Evolutionary conservation across 352 stramenopile genomes (phyloP), one percentile per base, ranked within the genome.

Genomic region (Stramenopiles sp.): DNA sequence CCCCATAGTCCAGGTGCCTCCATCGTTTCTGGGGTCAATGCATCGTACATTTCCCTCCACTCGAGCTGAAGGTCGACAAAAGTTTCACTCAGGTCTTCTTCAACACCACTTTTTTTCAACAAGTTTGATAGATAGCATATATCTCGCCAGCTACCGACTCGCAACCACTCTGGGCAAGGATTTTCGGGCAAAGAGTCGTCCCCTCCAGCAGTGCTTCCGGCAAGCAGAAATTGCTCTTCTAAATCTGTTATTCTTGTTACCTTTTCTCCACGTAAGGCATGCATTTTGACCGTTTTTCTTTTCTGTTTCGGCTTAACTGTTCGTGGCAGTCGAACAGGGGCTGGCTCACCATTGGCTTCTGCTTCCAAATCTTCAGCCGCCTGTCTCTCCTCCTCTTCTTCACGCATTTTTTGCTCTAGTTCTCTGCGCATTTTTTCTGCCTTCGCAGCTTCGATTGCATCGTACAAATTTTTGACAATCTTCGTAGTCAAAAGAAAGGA

Each of bases 401-500:
- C n/a, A n/a, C n/a, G n/a, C n/a, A n/a, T n/a, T n/a, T n/a, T n/a
- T n/a, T 18, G 30, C 30, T 37, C 68, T 73, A 18, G 68, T 68
- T 73, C 48, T 32, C 30, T 12, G n/a, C 12, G 68, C 12, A 18
- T n/a, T 73, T 37, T 73, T 68, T 73, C 68, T 33, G 48, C 68
- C n/a, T 37, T 37, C 12, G 68, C 68, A n/a, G 68, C 48, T 73
- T 37, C 30, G n/a, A 68, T 73, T 12, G 43, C 43, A 18, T 53
- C 43, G n/a, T 53, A 53, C n/a, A 53, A 53, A n/a, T 53, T 53
- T 53, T 53, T 53, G n/a, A 53, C 43, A 1, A 87, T 80, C 34
- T 81, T 81, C 25, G 88, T 74, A 68, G 82, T 79, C 49, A 90
- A 80, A 1, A 89, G 43, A 0, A 87, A 75, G 4, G 85, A 82